A percentile compares a stretch with the other conserved stretches of the same genome.
These are phyloP conservation scores for Micractinium conductrix DNA, from an alignment of 139 green algal genomes.

Conservation along the genomic window DNA sequence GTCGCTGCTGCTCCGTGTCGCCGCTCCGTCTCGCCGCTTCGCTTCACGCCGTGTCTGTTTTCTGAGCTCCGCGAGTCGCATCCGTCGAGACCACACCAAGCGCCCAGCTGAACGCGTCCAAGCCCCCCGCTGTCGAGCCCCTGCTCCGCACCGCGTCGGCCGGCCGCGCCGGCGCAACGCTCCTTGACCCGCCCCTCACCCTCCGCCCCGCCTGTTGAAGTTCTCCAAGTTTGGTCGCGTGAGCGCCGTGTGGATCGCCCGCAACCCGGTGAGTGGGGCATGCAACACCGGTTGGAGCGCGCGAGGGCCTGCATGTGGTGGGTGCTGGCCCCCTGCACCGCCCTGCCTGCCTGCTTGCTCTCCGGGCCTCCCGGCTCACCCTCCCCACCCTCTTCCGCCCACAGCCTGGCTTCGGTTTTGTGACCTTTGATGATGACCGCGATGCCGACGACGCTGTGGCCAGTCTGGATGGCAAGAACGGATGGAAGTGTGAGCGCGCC, in stretches of 20 bases:
- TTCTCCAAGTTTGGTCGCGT: slow-evolving; percentile 29
- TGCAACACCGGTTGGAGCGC: neutral
- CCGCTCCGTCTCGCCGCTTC: no score
- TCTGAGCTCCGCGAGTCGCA: no score
- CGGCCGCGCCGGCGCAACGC: no score
- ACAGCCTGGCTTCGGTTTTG: slow-evolving; percentile 78
- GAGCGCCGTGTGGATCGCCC: neutral
- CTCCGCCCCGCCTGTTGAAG: neutral
- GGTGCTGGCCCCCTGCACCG: neutral
- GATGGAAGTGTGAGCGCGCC: slow-evolving; percentile 34
- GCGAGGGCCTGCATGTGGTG: neutral
- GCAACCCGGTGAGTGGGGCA: slow-evolving; percentile 26
- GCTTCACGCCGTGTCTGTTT: neutral
- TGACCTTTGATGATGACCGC: slow-evolving; percentile 75
- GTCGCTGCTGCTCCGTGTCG: no score
- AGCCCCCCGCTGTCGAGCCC: no score
- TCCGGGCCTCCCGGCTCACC: neutral
- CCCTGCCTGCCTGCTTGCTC: neutral
- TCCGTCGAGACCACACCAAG: no score
- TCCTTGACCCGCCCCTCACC: neutral
- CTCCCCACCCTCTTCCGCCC: neutral
- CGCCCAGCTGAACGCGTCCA: no score
- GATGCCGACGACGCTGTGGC: slow-evolving; percentile 83
- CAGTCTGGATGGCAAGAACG: slow-evolving; percentile 61
- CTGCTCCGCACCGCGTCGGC: no score